Percentiles rank a stretch among this genome's conserved stretches.
phyloP scores from a whole-genome alignment of 192 early-diverging fungal genomes.

The Coemansia sp. region DNA sequence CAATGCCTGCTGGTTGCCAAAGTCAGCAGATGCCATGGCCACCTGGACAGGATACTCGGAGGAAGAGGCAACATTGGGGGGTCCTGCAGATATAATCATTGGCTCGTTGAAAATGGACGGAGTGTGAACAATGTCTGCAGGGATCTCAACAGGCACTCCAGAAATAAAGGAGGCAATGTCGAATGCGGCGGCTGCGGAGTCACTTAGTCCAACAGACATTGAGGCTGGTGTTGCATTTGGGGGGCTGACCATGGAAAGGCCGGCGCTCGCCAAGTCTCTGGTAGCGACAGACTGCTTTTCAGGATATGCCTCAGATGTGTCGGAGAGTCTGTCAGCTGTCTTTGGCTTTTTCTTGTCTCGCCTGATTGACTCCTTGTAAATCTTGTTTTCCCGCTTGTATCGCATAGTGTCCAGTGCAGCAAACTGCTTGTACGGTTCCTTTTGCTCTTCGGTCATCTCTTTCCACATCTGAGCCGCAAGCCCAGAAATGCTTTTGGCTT shows the following conservation, averaged over 20 bases:
- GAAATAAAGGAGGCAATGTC: constrained; percentile 17
- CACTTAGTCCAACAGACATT: constrained; percentile 6
- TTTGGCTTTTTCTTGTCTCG: constrained; percentile 14
- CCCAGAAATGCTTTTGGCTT: constrained; percentile 27
- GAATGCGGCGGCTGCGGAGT: not conserved
- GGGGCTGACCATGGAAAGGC: not conserved
- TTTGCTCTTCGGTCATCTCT: constrained; percentile 57
- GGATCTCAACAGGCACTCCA: constrained; percentile 1
- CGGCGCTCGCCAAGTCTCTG: not conserved
- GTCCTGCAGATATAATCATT: constrained; percentile 14
- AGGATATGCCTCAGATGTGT: not conserved
- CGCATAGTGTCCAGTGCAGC: constrained; percentile 65
- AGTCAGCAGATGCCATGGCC: constrained; percentile 8
- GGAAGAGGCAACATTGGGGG: not conserved
- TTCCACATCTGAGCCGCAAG: constrained; percentile 56
- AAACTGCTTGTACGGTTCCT: constrained; percentile 56
- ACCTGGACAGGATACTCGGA: not conserved
- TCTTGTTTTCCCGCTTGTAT: constrained; percentile 69
- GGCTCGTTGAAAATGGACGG: constrained; percentile 20
- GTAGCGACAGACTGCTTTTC: not conserved
- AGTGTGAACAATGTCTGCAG: constrained; percentile 10
- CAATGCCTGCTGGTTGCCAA: not conserved
- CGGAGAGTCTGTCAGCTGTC: not conserved
- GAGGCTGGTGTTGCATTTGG: not conserved
- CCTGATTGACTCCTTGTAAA: constrained; percentile 37